Conservation (phyloP, 2,329 filamentous ascomycete genomes). For the Ascocoryne sarcoides region DNA sequence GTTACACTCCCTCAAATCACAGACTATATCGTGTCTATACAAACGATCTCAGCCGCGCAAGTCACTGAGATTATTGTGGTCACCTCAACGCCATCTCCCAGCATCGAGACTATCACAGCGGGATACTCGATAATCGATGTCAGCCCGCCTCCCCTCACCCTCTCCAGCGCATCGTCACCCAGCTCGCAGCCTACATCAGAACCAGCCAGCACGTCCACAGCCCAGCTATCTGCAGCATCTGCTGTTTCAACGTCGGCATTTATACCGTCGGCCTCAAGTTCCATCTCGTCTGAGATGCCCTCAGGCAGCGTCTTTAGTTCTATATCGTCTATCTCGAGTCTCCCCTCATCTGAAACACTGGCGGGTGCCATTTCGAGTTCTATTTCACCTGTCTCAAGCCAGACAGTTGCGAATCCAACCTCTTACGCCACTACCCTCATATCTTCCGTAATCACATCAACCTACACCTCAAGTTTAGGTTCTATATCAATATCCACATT, state of each 20-base stretch:
- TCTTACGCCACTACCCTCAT: not conserved
- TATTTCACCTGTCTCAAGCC: not conserved
- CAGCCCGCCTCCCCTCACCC: constrained; percentile 17
- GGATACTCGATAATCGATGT: constrained; percentile 26
- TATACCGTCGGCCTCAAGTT: not conserved
- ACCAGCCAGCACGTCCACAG: not conserved
- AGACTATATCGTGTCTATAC: constrained; percentile 16
- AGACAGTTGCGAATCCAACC: not conserved
- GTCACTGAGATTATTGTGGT: constrained; percentile 19
- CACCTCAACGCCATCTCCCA: constrained; percentile 17
- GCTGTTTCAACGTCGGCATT: not conserved
- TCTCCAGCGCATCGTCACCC: constrained; percentile 1
- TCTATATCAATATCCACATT: constrained; percentile 7
- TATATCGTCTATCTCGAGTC: not conserved
- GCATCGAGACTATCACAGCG: constrained; percentile 13
- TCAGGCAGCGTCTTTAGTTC: not conserved
- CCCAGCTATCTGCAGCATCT: no score
- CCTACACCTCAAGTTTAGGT: constrained; percentile 4
- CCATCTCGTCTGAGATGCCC: not conserved
- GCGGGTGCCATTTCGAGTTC: not conserved
- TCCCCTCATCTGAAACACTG: not conserved
- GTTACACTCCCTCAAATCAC: constrained; percentile 17
- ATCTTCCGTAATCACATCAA: constrained; percentile 9
- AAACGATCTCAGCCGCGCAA: constrained; percentile 20
- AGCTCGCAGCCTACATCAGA: not conserved